Evolutionary conservation across 495 filamentous ascomycete species (phyloP), one percentile per base, ranked within the genome.

Genomic region (Penicillium herquei): DNA sequence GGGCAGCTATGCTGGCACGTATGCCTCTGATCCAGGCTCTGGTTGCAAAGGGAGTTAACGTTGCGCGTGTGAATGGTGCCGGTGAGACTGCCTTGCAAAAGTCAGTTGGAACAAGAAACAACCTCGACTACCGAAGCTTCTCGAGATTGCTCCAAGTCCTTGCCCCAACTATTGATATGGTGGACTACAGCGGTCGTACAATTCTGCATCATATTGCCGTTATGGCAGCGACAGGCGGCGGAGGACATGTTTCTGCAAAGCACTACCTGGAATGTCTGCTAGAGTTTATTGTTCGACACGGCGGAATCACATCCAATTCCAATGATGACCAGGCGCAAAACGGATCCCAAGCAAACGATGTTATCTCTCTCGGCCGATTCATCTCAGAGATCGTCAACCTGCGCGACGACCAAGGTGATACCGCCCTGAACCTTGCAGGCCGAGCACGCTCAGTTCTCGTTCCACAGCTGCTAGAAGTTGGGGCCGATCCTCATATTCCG

Each of bases 381-480:
- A 95, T 98, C 80, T 87, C 87, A 18, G 92, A 97, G 62, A 89
- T 98, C 61, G 93, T 98, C 56, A 98, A 98, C 62, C 84, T 91
- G 3, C 87, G 89, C 48, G 94, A 98, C 70, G 88, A 89, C 58
- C 86, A 88, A 49, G 94, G 94, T 5, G 96, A 98, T 63, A 98
- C 94, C 9, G 95, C 95, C 17, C 77, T 98, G 39, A 96, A 96
- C 63, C 84, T 96, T 62, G 95, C 93, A 30, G 91, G 94, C 0
- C 81, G 93, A 32, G 90, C 96, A 46, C 88, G 91, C 32, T 97
- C 94, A 65, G 92, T 87, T 52, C 96, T 98, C 50, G 91, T 97
- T 37, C 89, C 90, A 30, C 94, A 98, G 63, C 78, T 98, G 40
- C 70, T 97, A 10, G 94, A 98, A 71, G 91, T 98, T 34, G 89